These are phyloP conservation scores for Leishmania guyanensis DNA, from an alignment of 208 protist genomes.

Conservation along the genomic window DNA sequence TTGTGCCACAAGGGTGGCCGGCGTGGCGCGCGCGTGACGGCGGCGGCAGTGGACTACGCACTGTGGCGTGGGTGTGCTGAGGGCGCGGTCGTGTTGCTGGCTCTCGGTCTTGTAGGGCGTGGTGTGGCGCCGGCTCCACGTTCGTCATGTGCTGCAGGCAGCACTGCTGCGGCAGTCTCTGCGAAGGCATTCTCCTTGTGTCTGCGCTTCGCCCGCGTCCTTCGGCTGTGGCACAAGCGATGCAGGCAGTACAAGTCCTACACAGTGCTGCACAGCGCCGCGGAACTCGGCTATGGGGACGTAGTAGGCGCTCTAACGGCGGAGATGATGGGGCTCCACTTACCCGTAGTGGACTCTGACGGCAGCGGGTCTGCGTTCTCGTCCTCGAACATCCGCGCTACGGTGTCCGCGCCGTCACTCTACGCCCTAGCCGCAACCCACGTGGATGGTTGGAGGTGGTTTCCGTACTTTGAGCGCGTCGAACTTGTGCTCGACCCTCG, in stretches of 20 bases:
- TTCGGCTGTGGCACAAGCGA: constrained; percentile 24
- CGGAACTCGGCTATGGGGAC: constrained; percentile 48
- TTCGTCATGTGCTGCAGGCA: constrained; percentile 7
- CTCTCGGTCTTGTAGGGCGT: constrained; percentile 47
- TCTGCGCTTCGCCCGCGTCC: constrained; percentile 10
- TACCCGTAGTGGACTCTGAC: not conserved
- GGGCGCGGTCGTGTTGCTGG: constrained; percentile 59
- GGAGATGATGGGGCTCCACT: constrained; percentile 39
- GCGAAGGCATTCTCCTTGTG: not conserved
- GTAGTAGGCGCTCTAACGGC: constrained; percentile 39
- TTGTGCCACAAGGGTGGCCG: constrained; percentile 24
- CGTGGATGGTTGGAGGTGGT: constrained; percentile 30
- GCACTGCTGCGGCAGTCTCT: not conserved
- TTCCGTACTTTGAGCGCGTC: constrained; percentile 43
- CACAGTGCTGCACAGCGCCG: constrained; percentile 74
- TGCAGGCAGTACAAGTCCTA: constrained; percentile 31
- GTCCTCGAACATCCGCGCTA: constrained; percentile 6
- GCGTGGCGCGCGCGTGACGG: constrained; percentile 10
- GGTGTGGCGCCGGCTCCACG: constrained; percentile 23
- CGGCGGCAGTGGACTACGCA: constrained; percentile 63
- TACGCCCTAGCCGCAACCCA: constrained; percentile 47
- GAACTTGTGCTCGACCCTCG: constrained; percentile 28
- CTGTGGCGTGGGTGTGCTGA: constrained; percentile 47
- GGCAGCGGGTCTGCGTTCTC: constrained; percentile 3
- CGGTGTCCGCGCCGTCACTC: constrained; percentile 40